These are phyloP conservation scores for Fusarium chaquense DNA, from an alignment of 2,329 filamentous ascomycete genomes.

Conservation along the genomic window DNA sequence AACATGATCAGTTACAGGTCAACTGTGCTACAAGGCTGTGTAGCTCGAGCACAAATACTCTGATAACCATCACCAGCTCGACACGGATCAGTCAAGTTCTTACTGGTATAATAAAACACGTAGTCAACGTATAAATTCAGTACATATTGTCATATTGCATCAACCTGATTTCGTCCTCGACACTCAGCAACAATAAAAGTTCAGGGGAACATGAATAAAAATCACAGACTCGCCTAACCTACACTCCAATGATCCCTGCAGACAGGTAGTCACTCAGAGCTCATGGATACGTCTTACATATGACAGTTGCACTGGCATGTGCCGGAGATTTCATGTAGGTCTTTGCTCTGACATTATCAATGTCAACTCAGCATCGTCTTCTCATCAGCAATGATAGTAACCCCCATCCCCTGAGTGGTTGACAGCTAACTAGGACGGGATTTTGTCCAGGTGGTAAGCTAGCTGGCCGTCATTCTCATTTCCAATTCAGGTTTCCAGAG, in stretches of 20 bases:
- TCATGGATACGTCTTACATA: neutral
- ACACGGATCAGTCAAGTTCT: neutral
- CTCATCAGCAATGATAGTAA: conserved; percentile 8
- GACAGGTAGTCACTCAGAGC: neutral
- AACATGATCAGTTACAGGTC: too few relatives aligned
- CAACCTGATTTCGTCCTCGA: neutral
- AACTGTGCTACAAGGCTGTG: neutral
- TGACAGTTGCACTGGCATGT: conserved; percentile 11
- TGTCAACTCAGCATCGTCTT: conserved; percentile 3
- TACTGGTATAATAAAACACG: neutral
- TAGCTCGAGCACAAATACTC: neutral
- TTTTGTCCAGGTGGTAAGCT: conserved; percentile 8
- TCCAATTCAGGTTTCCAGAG: conserved; percentile 8
- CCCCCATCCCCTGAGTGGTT: conserved; percentile 6
- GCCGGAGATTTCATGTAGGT: conserved; percentile 1
- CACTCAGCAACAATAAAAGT: neutral
- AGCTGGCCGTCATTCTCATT: neutral
- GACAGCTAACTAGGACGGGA: neutral
- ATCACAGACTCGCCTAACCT: neutral
- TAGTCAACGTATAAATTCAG: neutral
- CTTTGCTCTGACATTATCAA: conserved; percentile 3
- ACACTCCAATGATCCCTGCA: neutral
- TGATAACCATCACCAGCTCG: too few relatives aligned
- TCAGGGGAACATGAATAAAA: neutral
- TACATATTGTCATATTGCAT: neutral